phyloP scores from a whole-genome alignment of 2,329 filamentous ascomycete species.

The Didymella arachidicola region DNA sequence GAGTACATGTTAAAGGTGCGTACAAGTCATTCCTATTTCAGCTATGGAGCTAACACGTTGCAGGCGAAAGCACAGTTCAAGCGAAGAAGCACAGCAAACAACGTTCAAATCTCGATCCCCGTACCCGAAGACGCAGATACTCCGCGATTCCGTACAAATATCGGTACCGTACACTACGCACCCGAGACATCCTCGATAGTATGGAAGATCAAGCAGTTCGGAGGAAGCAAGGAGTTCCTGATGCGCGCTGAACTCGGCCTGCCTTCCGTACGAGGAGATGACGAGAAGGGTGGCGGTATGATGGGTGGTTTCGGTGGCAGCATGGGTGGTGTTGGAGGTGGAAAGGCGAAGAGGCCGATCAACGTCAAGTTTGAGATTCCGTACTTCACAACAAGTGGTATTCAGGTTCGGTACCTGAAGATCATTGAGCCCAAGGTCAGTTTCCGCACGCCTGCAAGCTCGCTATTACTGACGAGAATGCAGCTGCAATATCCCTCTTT shows the following conservation, averaged over 20 bases:
- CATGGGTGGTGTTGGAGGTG: constrained; percentile 84
- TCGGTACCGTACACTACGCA: constrained; percentile 95
- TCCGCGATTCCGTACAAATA: constrained; percentile 95
- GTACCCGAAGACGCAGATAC: constrained; percentile 97
- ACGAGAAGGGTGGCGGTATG: constrained; percentile 96
- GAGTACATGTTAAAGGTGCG: constrained; percentile 95
- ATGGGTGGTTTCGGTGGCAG: constrained; percentile 96
- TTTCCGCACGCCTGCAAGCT: neutral
- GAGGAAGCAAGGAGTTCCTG: constrained; percentile 96
- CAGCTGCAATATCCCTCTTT: constrained; percentile 97
- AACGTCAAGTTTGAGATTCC: constrained; percentile 99
- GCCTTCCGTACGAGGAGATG: constrained; percentile 91
- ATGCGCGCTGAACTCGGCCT: constrained; percentile 97
- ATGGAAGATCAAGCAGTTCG: constrained; percentile 99
- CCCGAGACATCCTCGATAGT: constrained; percentile 97
- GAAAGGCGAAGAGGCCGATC: constrained; percentile 94
- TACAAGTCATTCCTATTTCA: neutral
- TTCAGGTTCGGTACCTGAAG: constrained; percentile 97
- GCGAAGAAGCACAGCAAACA: constrained; percentile 95
- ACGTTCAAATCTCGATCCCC: constrained; percentile 96
- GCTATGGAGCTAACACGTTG: constrained; percentile 16
- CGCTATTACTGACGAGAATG: constrained; percentile 17
- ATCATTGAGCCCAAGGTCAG: constrained; percentile 98
- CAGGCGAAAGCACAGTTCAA: constrained; percentile 96
- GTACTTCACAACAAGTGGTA: constrained; percentile 99